A percentile compares a stretch with the other conserved stretches of the same genome.
phyloP scores from a whole-genome alignment of 2,329 filamentous ascomycete species.

The Cordyceps fumosorosea region DNA sequence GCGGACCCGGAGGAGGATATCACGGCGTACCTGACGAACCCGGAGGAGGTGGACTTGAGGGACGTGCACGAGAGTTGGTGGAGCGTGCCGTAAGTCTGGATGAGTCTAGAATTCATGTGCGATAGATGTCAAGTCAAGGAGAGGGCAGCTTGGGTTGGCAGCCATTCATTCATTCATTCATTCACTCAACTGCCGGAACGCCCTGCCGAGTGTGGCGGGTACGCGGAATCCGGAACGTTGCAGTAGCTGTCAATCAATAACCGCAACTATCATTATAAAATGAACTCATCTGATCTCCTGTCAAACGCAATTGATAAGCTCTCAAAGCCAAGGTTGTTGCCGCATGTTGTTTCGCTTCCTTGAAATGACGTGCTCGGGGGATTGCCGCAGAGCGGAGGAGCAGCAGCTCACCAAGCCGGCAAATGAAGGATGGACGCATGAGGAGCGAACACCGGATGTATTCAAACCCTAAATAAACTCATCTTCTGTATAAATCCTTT shows the following conservation, averaged over 20 bases:
- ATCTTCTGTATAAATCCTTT: not conserved
- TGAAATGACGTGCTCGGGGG: slow-evolving; percentile 5
- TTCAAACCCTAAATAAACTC: not conserved
- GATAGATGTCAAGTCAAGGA: not conserved
- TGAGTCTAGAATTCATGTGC: not conserved
- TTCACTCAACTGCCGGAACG: not conserved
- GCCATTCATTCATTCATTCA: no score
- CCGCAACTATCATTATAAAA: not conserved
- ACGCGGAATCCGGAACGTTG: not conserved
- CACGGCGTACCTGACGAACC: slow-evolving; percentile 54
- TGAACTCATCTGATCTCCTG: not conserved
- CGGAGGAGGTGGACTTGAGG: slow-evolving; percentile 51
- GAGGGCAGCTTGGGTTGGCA: no score
- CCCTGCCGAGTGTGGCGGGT: not conserved
- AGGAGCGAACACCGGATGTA: no score
- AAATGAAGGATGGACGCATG: not conserved
- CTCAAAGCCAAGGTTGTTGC: not conserved
- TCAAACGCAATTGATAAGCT: not conserved
- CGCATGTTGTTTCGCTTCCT: slow-evolving; percentile 1
- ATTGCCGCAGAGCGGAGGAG: not conserved
- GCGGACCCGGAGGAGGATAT: slow-evolving; percentile 44
- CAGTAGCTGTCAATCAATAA: not conserved
- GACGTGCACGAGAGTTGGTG: slow-evolving; percentile 65
- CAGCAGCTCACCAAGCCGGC: not conserved
- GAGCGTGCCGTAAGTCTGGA: slow-evolving; percentile 30